phyloP scores from a whole-genome alignment of 306 rosid species.

The Ceratonia siliqua region DNA sequence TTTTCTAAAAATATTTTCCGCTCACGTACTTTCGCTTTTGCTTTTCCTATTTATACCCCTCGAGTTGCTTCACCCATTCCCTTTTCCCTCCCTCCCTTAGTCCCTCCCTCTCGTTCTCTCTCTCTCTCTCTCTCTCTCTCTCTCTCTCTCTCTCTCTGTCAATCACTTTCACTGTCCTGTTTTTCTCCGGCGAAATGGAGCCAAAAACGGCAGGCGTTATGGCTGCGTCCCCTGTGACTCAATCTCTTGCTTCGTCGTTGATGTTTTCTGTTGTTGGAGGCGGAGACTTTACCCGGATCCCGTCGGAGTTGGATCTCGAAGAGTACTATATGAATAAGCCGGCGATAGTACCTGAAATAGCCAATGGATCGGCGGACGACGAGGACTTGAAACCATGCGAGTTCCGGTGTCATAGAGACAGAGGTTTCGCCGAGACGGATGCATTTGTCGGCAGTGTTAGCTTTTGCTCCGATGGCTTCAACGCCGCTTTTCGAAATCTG shows the following conservation, averaged over 20 bases:
- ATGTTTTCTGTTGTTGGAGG: not conserved
- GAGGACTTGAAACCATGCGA: constrained; percentile 28
- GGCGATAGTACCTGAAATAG: not conserved
- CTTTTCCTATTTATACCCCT: constrained; percentile 43
- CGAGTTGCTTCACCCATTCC: constrained; percentile 25
- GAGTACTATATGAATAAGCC: constrained; percentile 39
- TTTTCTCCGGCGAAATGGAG: constrained; percentile 41
- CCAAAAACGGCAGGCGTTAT: constrained; percentile 8
- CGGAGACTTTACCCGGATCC: constrained; percentile 40
- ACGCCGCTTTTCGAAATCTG: constrained; percentile 43
- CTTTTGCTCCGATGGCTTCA: constrained; percentile 31
- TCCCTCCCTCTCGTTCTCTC: constrained; percentile 32
- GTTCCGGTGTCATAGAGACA: constrained; percentile 28
- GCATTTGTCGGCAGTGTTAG: constrained; percentile 31
- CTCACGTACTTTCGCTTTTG: not conserved
- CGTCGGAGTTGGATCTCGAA: constrained; percentile 52
- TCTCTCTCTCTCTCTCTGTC: not conserved
- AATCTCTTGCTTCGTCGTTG: constrained; percentile 22
- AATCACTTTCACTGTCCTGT: no score
- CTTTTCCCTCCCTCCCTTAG: constrained; percentile 37
- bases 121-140: constrained; percentile 1
- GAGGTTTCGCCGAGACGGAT: constrained; percentile 30
- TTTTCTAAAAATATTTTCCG: not conserved
- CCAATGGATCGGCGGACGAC: constrained; percentile 15
- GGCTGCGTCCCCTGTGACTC: not conserved